phyloP scores from a whole-genome alignment of 306 rosid species.

The Leucaena leucocephala region DNA sequence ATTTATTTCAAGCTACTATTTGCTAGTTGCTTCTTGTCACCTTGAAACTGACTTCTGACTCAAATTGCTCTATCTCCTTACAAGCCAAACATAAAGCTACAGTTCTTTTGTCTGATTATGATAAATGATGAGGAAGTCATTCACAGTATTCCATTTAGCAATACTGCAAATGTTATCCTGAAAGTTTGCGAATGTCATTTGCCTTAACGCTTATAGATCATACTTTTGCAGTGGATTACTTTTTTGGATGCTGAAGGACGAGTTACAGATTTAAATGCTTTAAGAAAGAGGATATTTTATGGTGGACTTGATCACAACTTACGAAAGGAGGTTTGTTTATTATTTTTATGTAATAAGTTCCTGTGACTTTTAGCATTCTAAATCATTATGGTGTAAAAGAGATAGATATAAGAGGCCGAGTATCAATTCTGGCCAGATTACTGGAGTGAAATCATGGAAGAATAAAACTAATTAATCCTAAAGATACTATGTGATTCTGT shows the following conservation, averaged over 20 bases:
- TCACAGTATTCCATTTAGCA: not conserved
- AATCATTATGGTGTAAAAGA: too few species aligned
- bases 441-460: too few species aligned
- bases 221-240: constrained; percentile 67
- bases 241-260: constrained; percentile 91
- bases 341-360: not conserved
- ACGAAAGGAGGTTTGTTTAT: constrained; percentile 69
- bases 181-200: constrained; percentile 18
- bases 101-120: not conserved
- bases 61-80: not conserved
- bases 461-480: not conserved
- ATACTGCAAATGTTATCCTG: not conserved
- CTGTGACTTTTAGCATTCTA: too few species aligned
- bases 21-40: not conserved
- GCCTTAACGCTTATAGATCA: constrained; percentile 23
- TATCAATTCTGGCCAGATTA: too few species aligned
- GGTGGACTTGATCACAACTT: constrained; percentile 84
- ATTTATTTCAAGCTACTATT: not conserved
- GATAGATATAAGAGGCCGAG: too few species aligned
- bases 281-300: constrained; percentile 87
- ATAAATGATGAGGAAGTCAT: not conserved
- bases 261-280: constrained; percentile 66
- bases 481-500: constrained; percentile 11
- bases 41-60: not conserved
- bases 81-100: not conserved